phyloP scores from a whole-genome alignment of 768 basidiomycete species.

The Pulveroboletus frians region DNA sequence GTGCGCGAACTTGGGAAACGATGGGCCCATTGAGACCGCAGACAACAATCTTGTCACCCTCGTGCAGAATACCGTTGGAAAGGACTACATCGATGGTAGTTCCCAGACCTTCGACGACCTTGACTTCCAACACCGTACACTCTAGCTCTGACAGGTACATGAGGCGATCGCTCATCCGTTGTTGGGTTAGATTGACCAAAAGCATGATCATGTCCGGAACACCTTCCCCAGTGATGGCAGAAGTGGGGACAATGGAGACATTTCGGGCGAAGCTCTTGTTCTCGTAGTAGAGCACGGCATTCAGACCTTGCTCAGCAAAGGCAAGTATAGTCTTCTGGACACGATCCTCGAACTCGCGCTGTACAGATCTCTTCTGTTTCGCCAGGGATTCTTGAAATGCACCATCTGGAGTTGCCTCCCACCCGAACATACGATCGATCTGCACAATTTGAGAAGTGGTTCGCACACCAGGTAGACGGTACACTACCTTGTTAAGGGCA shows the following conservation, averaged over 20 bases:
- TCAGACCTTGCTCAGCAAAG: constrained; percentile 97
- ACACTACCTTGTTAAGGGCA: constrained; percentile 84
- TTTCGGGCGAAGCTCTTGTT: constrained; percentile 94
- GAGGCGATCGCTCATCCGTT: constrained; percentile 93
- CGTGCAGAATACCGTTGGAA: constrained; percentile 87
- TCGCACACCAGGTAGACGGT: constrained; percentile 1
- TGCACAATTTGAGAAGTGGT: constrained; percentile 27
- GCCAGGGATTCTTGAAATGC: constrained; percentile 89
- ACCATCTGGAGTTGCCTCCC: constrained; percentile 87
- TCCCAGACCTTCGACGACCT: constrained; percentile 95
- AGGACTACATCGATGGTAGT: constrained; percentile 97
- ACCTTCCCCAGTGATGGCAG: constrained; percentile 97
- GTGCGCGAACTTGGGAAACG: constrained; percentile 87
- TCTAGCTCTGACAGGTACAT: constrained; percentile 98
- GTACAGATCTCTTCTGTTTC: constrained; percentile 71
- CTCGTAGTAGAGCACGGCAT: constrained; percentile 93
- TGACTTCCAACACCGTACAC: constrained; percentile 97
- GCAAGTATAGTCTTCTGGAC: constrained; percentile 80
- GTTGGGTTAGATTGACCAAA: constrained; percentile 93
- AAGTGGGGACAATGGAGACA: constrained; percentile 96
- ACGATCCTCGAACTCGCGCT: constrained; percentile 91
- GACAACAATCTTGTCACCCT: constrained; percentile 91
- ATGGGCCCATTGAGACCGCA: constrained; percentile 98
- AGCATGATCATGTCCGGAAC: constrained; percentile 99
- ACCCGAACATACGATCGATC: constrained; percentile 98